Evolutionary conservation across 345 rosid species (phyloP), one percentile per base, ranked within the genome.

Genomic region (Cardamine chenopodiifolia): DNA sequence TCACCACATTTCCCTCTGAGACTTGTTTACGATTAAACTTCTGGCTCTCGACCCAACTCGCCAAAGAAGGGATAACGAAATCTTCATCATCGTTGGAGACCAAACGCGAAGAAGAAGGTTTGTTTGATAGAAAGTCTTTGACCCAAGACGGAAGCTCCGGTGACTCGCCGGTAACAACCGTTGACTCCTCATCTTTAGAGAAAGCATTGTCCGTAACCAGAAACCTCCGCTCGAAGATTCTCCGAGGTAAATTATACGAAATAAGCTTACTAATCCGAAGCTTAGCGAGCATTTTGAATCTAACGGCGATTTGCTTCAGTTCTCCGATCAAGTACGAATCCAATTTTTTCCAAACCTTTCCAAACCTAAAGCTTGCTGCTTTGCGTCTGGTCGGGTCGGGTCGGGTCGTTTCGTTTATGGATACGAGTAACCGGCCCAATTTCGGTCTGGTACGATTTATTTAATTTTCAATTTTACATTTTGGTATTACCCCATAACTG

Each of bases 91-190:
- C 67, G 6, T 59, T 40, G 1, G 82, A 28, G 40, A 68, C 73
- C 2, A 70, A 11, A 10, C 42, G 53, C 25, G 72, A 17, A 35
- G 66, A 70, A 20, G 77, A 61, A 15, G 82, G 69, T 61, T 67
- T 68, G 70, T 77, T 64, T 63, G 58, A 42, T 19, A 80, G 64
- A 28, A 45, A 70, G 67, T 71, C 76, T 71, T 68, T 84, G 57
- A 91, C 73, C 97, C 98, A 90, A 66, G 83, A 66, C 9, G 95
- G 95, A 56, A 87, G 85, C 73, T 85, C 86, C 9, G 88, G 90
- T 4, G 89, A 88, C 86, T 88, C 93, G 9, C 74, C 58, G 11
- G 76, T 52, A 34, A 53, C 81, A 71, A 69, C 62, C 28, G 76
- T n/a, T 7, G 67, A 62, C 65, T 74, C 79, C 10, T 61, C 42